These are phyloP conservation scores for Rickenella mellea DNA, from an alignment of 768 basidiomycete species.

Conservation along the genomic window DNA sequence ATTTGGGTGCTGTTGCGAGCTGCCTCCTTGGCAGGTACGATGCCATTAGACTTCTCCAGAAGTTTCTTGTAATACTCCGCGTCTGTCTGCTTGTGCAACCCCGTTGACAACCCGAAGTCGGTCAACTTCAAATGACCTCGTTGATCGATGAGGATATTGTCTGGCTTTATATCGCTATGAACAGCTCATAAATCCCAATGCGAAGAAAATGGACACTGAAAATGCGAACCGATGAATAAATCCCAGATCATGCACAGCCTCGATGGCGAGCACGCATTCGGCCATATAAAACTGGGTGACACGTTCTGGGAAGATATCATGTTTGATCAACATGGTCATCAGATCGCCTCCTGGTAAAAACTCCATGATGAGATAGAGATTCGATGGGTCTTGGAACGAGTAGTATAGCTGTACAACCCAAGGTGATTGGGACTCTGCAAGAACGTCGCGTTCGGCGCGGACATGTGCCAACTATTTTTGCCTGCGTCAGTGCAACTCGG, in stretches of 20 bases:
- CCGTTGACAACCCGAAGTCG: constrained; percentile 96
- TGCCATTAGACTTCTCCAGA: constrained; percentile 55
- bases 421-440: constrained; percentile 88
- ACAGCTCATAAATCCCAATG: constrained; percentile 5
- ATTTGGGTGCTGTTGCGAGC: constrained; percentile 93
- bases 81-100: constrained; percentile 97
- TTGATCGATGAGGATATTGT: constrained; percentile 97
- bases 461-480: constrained; percentile 85
- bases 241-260: constrained; percentile 92
- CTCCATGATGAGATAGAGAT: constrained; percentile 97
- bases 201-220: too few relatives aligned
- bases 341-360: constrained; percentile 96
- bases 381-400: constrained; percentile 92
- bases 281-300: constrained; percentile 98
- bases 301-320: constrained; percentile 97
- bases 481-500: constrained; percentile 1
- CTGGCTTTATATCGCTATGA: constrained; percentile 92
- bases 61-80: constrained; percentile 89
- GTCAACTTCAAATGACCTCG: constrained; percentile 96
- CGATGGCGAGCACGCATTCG: constrained; percentile 93
- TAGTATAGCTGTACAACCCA: constrained; percentile 98
- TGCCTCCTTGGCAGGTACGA: constrained; percentile 31
- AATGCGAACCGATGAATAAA: constrained; percentile 92
- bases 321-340: constrained; percentile 99
- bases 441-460: constrained; percentile 91